Conservation (phyloP, 2,329 filamentous ascomycete genomes). For the Aspergillus candidus region DNA sequence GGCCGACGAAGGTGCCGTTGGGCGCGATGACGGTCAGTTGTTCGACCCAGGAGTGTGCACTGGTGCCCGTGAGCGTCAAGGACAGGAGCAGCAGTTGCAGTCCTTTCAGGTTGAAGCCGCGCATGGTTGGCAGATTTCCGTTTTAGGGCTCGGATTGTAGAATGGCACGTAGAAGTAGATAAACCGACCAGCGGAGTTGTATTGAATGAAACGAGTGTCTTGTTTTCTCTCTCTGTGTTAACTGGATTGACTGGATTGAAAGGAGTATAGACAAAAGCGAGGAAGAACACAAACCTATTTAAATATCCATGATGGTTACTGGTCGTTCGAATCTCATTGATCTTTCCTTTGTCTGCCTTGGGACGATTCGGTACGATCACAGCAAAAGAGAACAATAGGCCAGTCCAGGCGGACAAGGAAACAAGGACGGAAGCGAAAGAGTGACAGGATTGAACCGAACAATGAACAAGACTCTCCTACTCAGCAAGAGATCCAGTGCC, state of each 20-base stretch:
- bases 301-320: constrained; percentile 1
- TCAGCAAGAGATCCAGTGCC: too few species aligned
- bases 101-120: not conserved
- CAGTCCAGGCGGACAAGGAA: too few species aligned
- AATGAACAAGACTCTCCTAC: too few species aligned
- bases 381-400: too few species aligned
- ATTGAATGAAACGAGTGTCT: not conserved
- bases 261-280: not conserved
- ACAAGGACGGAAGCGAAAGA: too few species aligned
- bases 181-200: constrained; percentile 14
- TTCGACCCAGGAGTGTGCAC: constrained; percentile 79
- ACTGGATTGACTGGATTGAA: constrained; percentile 1
- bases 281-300: not conserved
- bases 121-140: constrained; percentile 6
- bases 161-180: constrained; percentile 2
- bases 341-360: too few species aligned
- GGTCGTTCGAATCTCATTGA: too few species aligned
- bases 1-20: constrained; percentile 67
- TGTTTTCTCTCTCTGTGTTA: not conserved
- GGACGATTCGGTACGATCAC: too few species aligned
- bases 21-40: constrained; percentile 62
- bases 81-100: constrained; percentile 18
- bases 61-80: constrained; percentile 22
- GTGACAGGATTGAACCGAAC: too few species aligned
- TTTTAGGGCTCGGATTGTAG: not conserved